Evolutionary conservation across 257 asterid species (phyloP), one percentile per base, ranked within the genome.

Genomic region (Solanum boliviense): DNA sequence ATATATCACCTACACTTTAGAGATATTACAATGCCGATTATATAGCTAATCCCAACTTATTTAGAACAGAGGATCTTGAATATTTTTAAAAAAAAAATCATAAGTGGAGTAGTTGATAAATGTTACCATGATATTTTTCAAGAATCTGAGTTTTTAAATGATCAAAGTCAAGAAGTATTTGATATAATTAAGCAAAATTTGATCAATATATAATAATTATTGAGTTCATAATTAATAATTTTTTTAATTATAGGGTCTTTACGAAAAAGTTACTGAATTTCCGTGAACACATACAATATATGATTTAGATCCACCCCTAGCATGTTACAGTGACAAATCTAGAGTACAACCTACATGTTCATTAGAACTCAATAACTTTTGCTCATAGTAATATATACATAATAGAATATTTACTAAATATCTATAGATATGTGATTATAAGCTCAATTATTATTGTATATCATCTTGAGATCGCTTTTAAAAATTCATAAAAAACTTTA

Each of bases 21-120:
- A 56, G 67, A 58, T 7, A 58, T 20, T 0, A 20, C 12, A 0
- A 13, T 1, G 0, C 4, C 1, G 21, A 67, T 27, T 15, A 15
- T 68, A 68, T 29, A 68, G 10, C 1, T 32, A 13, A 68, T 68
- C 1, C 5, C 23, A 29, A 68, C 23, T 29, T 68, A 23, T 68
- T 27, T 13, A 27, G 12, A 68, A 13, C 1, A 46, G n/a, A 52
- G 23, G 4, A 52, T 5, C n/a, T 52, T 52, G 1, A 52, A 52
- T 16, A 0, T 48, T 48, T 48, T 48, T 15, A 2, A 39, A 39
- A 39, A 9, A 9, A 41, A 5, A 0, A 13, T 2, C n/a, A 52
- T 52, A 48, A 48, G 60, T 48, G 60, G 21, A 48, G 60, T 48
- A 48, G 60, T 15, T 48, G 60, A 48, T 48, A 48, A 48, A 48